Conservation (phyloP, 2,329 filamentous ascomycete species). For the Claviceps cyperi region DNA sequence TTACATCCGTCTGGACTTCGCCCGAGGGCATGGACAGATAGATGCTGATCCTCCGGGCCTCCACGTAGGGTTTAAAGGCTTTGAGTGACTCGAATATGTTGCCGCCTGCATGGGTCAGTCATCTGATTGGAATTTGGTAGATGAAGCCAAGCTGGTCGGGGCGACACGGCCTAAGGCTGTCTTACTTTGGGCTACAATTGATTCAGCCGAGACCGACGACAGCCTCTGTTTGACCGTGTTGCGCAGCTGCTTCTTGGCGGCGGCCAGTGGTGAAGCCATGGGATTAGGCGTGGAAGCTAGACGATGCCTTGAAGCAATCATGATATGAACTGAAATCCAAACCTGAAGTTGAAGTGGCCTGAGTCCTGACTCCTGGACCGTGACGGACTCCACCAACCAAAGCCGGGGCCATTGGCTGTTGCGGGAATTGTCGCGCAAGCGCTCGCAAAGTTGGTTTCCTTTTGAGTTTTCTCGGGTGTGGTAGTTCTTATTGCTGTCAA, state of each 20-base stretch:
- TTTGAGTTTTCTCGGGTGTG: no score
- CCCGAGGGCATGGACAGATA: conserved; percentile 86
- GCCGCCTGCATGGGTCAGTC: conserved; percentile 36
- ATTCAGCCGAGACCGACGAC: conserved; percentile 43
- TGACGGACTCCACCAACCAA: no score
- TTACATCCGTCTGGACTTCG: conserved; percentile 70
- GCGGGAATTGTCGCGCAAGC: no score
- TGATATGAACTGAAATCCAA: no score
- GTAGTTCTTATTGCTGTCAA: no score
- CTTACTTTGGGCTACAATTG: conserved; percentile 57
- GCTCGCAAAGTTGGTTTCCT: no score
- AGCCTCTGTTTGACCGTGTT: conserved; percentile 54
- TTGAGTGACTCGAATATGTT: conserved; percentile 51
- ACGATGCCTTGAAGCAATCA: not conserved
- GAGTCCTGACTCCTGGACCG: no score
- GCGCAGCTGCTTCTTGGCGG: conserved; percentile 65
- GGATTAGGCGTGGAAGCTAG: not conserved
- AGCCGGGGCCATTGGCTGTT: no score
- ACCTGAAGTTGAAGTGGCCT: no score
- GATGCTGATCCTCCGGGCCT: conserved; percentile 63
- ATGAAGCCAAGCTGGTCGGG: not conserved
- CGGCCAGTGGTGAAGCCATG: conserved; percentile 10
- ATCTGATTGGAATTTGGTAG: not conserved
- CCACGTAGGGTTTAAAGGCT: conserved; percentile 56
- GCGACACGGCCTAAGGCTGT: not conserved